Conservation (phyloP, 371 early-diverging fungal species). For the Parasitella parasitica region DNA sequence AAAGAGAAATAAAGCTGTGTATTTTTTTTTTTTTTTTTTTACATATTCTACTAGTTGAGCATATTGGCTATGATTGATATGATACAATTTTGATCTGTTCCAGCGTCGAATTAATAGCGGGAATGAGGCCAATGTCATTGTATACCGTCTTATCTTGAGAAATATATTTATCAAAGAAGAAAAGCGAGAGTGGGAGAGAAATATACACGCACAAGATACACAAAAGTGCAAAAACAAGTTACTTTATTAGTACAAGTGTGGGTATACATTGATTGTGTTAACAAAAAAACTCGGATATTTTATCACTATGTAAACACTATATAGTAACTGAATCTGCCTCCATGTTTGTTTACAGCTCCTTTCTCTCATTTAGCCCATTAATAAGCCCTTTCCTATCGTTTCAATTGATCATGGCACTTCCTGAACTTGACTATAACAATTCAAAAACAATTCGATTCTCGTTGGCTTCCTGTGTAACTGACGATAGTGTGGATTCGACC, state of each 20-base stretch:
- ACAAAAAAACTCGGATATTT: slow-evolving; percentile 9
- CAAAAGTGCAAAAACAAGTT: slow-evolving; percentile 6
- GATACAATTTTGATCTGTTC: slow-evolving; percentile 16
- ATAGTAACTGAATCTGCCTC: slow-evolving; percentile 4
- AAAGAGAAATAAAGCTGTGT: not conserved
- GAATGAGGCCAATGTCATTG: slow-evolving; percentile 24
- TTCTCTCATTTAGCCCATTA: not conserved
- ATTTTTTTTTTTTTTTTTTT: slow-evolving; percentile 6
- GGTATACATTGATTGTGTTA: not conserved
- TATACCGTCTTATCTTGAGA: not conserved
- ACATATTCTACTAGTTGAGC: slow-evolving; percentile 26
- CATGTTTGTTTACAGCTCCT: not conserved
- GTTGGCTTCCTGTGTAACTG: slow-evolving; percentile 34
- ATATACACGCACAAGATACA: not conserved
- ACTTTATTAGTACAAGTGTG: slow-evolving; percentile 6
- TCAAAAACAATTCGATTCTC: slow-evolving; percentile 27
- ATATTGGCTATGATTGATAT: slow-evolving; percentile 17
- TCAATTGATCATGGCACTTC: slow-evolving; percentile 8
- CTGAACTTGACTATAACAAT: slow-evolving; percentile 3
- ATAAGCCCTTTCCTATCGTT: slow-evolving; percentile 14
- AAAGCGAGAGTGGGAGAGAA: not conserved
- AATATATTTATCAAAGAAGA: slow-evolving; percentile 4
- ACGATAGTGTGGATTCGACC: slow-evolving; percentile 36
- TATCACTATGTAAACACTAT: not conserved
- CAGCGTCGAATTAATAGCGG: slow-evolving; percentile 23